A percentile compares a stretch with the other conserved stretches of the same genome.
Conservation (phyloP, 2,329 filamentous ascomycete genomes). For the Xylaria sp. region DNA sequence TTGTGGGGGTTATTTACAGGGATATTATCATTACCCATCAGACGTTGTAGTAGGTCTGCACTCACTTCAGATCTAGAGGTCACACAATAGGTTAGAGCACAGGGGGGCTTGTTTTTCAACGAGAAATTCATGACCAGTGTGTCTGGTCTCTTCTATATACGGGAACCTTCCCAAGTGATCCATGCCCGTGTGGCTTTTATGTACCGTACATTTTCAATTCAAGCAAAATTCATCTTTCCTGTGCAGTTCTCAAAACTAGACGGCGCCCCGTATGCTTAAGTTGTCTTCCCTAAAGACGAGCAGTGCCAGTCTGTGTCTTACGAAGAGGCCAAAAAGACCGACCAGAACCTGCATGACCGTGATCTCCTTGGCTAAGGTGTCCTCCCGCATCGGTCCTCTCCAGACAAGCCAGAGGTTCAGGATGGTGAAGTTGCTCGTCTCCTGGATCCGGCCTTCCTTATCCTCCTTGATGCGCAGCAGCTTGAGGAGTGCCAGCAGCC, state of each 20-base stretch:
- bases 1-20: too few species aligned
- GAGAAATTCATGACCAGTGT: too few species aligned
- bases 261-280: conserved; percentile 46
- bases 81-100: too few species aligned
- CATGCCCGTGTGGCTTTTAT: too few species aligned
- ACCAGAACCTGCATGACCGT: conserved; percentile 74
- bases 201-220: too few species aligned
- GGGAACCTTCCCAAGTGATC: too few species aligned
- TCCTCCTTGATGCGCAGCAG: conserved; percentile 71
- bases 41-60: too few species aligned
- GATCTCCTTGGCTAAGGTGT: conserved; percentile 78
- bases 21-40: too few species aligned
- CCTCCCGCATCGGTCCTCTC: conserved; percentile 88
- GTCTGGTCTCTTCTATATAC: too few species aligned
- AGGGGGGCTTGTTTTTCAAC: too few species aligned
- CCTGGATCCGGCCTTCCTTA: conserved; percentile 69
- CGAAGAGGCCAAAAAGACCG: conserved; percentile 81
- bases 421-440: conserved; percentile 89
- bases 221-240: too few species aligned
- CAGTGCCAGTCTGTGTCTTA: conserved; percentile 82
- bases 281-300: conserved; percentile 93
- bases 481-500: conserved; percentile 67
- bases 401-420: conserved; percentile 96
- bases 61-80: too few species aligned
- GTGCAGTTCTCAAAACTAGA: conserved; percentile 21